Evolutionary conservation across 768 basidiomycete genomes (phyloP).

Genomic region (Phallus indusiatus): DNA sequence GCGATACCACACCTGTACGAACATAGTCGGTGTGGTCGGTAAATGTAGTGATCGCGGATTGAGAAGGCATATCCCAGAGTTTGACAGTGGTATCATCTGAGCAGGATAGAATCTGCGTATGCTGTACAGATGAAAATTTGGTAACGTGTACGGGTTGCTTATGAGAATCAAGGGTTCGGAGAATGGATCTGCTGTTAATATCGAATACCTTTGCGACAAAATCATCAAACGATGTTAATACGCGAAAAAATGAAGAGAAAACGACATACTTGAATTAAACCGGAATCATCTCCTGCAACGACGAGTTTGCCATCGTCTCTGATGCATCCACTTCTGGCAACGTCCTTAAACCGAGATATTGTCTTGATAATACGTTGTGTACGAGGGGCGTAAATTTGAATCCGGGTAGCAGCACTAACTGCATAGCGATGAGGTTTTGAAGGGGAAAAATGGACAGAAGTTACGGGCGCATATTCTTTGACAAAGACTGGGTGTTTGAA

Average conservation of each 20-base stretch:
- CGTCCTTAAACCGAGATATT: slow-evolving; percentile 94
- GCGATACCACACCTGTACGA: slow-evolving; percentile 81
- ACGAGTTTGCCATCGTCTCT: slow-evolving; percentile 90
- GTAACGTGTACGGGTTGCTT: slow-evolving; percentile 95
- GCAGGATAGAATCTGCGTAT: slow-evolving; percentile 83
- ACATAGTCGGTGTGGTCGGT: slow-evolving; percentile 90
- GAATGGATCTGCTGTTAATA: slow-evolving; percentile 84
- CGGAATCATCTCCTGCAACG: slow-evolving; percentile 91
- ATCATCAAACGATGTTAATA: background rate
- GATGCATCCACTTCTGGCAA: slow-evolving; percentile 82
- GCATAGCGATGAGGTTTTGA: slow-evolving; percentile 89
- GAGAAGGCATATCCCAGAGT: slow-evolving; percentile 92
- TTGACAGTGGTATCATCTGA: slow-evolving; percentile 94
- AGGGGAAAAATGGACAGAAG: slow-evolving; percentile 85
- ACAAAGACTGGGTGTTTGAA: slow-evolving; percentile 89
- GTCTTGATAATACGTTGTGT: slow-evolving; percentile 97
- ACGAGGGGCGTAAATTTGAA: slow-evolving; percentile 92
- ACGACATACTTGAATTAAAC: slow-evolving; percentile 60
- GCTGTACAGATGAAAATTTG: slow-evolving; percentile 75
- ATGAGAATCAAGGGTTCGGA: slow-evolving; percentile 86
- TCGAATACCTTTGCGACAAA: slow-evolving; percentile 65
- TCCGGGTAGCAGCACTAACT: slow-evolving; percentile 86
- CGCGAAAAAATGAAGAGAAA: background rate
- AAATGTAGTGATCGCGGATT: slow-evolving; percentile 71
- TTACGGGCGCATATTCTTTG: slow-evolving; percentile 95